These are phyloP conservation scores for Leptodontidium sp. DNA, from an alignment of 2,329 filamentous ascomycete genomes.

Conservation along the genomic window DNA sequence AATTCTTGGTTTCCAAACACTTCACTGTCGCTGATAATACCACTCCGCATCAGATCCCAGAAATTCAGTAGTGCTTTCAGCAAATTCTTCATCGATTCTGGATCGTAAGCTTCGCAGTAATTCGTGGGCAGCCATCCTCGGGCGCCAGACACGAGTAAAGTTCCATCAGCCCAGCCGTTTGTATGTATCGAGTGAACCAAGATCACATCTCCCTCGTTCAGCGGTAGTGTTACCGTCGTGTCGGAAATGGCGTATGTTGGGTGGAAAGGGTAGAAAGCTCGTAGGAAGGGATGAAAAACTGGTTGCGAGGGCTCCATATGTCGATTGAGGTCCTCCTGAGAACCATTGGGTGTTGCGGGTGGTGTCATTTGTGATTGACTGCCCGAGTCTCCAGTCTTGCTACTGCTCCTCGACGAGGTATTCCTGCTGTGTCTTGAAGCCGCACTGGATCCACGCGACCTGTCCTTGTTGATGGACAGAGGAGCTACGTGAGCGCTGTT, in stretches of 20 bases:
- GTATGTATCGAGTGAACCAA: slow-evolving; percentile 96
- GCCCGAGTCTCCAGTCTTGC: slow-evolving; percentile 38
- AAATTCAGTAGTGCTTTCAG: slow-evolving; percentile 89
- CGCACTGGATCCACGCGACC: slow-evolving; percentile 45
- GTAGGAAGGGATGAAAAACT: slow-evolving; percentile 91
- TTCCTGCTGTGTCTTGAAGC: slow-evolving; percentile 52
- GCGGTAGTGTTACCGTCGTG: slow-evolving; percentile 85
- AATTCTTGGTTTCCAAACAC: slow-evolving; percentile 93
- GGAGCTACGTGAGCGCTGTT: slow-evolving; percentile 69
- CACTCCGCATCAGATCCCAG: slow-evolving; percentile 87
- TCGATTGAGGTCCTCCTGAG: slow-evolving; percentile 61
- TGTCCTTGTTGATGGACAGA: slow-evolving; percentile 59
- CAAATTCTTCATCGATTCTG: slow-evolving; percentile 83
- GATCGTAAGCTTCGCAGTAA: slow-evolving; percentile 95
- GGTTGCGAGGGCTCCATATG: slow-evolving; percentile 59
- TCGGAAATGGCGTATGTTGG: slow-evolving; percentile 80
- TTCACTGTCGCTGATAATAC: slow-evolving; percentile 75
- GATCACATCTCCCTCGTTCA: slow-evolving; percentile 91
- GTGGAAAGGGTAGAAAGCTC: slow-evolving; percentile 92
- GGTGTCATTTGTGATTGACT: slow-evolving; percentile 71
- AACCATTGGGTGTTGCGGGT: slow-evolving; percentile 76
- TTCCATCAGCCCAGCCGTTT: slow-evolving; percentile 98
- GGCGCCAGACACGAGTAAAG: slow-evolving; percentile 82
- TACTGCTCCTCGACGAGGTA: slow-evolving; percentile 51
- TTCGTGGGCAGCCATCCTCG: slow-evolving; percentile 98